Percentiles rank a stretch among this genome's conserved stretches.
phyloP scores from a whole-genome alignment of 2,329 filamentous ascomycete genomes.

The Paraconiothyrium sp. region DNA sequence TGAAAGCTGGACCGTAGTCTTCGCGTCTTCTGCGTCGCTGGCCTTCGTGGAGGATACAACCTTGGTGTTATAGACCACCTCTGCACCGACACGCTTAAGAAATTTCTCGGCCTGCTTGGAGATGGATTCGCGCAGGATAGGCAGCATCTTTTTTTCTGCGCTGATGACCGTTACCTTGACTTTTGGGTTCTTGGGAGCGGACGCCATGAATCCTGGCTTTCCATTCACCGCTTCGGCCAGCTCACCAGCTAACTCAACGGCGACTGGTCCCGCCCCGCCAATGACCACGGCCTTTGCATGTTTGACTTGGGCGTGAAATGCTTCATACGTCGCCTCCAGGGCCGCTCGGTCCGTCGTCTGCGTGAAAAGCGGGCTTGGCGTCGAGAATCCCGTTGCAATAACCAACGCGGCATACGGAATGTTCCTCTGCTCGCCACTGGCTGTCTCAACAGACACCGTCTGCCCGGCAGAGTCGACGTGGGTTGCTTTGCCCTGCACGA shows the following conservation, averaged over 20 bases:
- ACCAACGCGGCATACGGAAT: slow-evolving; percentile 64
- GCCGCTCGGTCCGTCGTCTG: slow-evolving; percentile 44
- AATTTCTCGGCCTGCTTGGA: slow-evolving; percentile 57
- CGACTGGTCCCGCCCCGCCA: slow-evolving; percentile 60
- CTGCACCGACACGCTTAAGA: slow-evolving; percentile 59
- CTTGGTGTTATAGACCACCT: slow-evolving; percentile 53
- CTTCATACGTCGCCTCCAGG: slow-evolving; percentile 45
- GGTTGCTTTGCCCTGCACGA: slow-evolving; percentile 62
- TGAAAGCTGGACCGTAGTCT: slow-evolving; percentile 52
- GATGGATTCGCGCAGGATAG: slow-evolving; percentile 54
- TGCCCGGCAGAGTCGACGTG: slow-evolving; percentile 57
- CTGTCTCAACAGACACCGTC: slow-evolving; percentile 53
- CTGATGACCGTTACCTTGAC: slow-evolving; percentile 58
- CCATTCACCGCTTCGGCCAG: slow-evolving; percentile 56
- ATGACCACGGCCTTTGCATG: slow-evolving; percentile 57
- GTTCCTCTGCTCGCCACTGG: slow-evolving; percentile 40
- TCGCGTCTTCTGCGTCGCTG: slow-evolving; percentile 49
- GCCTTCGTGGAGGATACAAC: slow-evolving; percentile 41
- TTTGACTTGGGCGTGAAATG: slow-evolving; percentile 49
- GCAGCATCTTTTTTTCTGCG: slow-evolving; percentile 56
- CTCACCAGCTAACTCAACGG: slow-evolving; percentile 62
- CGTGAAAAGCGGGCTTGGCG: slow-evolving; percentile 58
- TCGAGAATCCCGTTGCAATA: slow-evolving; percentile 64
- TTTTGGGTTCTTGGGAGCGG: slow-evolving; percentile 51
- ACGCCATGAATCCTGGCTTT: slow-evolving; percentile 46